Evolutionary conservation across 306 rosid species (phyloP), one percentile per base, ranked within the genome.

Genomic region (Ormosia semicastrata): DNA sequence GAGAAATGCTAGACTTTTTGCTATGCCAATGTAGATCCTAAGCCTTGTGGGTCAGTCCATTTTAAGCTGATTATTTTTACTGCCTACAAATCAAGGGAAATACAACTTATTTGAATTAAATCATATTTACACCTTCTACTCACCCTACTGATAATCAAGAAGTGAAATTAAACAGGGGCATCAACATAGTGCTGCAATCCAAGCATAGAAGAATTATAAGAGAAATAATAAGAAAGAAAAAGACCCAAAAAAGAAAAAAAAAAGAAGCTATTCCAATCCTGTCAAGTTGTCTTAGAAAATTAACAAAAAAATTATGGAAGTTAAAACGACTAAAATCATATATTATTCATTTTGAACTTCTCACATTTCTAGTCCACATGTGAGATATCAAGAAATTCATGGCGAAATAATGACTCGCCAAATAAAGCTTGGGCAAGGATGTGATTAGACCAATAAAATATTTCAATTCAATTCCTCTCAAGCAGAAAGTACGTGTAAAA

Each of bases 1-100:
- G 37, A 93, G 97, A 84, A 90, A 93, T 66, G 92, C 90, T 52
- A 93, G 84, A 37, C 94, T 97, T 86, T 79, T 93, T n/a, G 97
- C 94, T 72, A 93, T 82, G 60, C 98, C 97, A 5, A 90, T 72
- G 70, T 94, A 91, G 62, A 93, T 91, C 78, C 82, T 86, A 53
- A 60, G 81, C 81, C 97, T 90, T 63, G 87, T 82, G 24, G 90
- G 63, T 97, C 98, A 91, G 53, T 87, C 89, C 78, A 90, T 18
- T 34, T 67, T 73, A 40, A 89, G 73, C 77, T 11, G 84, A 34
- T 49, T 64, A 13, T 33, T 11, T 60, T 69, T 75, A 4, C 75
- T 79, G 68, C 89, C 93, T 93, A 71, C n/a, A 77, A 33, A 78
- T 47, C 7, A 62, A 41, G 36, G 49, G 39, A 29, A n/a, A 47